Evolutionary conservation across 768 basidiomycete genomes (phyloP).

Genomic region (Mycena kentingensis): DNA sequence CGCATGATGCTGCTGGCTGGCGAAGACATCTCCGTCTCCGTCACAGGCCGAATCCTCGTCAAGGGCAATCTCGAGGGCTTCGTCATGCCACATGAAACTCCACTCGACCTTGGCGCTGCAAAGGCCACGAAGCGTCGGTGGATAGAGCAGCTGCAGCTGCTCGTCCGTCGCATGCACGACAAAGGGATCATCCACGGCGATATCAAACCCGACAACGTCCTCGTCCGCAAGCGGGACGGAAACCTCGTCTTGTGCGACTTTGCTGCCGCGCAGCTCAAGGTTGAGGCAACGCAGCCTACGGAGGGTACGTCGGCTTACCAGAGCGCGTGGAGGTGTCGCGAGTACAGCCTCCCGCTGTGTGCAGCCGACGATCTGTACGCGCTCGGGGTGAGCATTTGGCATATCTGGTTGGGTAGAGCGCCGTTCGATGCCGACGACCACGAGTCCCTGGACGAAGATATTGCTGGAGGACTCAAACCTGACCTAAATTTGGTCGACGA

Average conservation of each 20-base stretch:
- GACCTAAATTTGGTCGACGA: constrained; percentile 25
- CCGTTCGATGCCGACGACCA: constrained; percentile 26
- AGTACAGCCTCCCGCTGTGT: constrained; percentile 15
- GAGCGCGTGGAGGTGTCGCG: constrained; percentile 11
- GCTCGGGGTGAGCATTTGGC: constrained; percentile 28
- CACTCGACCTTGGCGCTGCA: neutral
- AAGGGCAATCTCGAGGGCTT: neutral
- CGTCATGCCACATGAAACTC: constrained; percentile 2
- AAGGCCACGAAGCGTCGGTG: constrained; percentile 1
- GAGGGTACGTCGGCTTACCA: constrained; percentile 12
- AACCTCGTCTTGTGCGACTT: constrained; percentile 20
- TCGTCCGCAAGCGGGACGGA: constrained; percentile 19
- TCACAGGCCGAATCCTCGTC: constrained; percentile 29
- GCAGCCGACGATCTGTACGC: constrained; percentile 29
- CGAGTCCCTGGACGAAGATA: constrained; percentile 6
- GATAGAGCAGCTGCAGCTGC: neutral
- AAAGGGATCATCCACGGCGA: constrained; percentile 27
- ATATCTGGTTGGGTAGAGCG: constrained; percentile 24
- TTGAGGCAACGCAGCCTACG: constrained; percentile 2
- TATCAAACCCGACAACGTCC: constrained; percentile 23
- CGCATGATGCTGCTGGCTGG: constrained; percentile 9
- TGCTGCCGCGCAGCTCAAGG: constrained; percentile 13
- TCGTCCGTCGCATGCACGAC: constrained; percentile 14
- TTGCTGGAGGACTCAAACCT: constrained; percentile 22
- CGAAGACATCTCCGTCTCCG: neutral